Evolutionary conservation across 257 asterid genomes (phyloP).

Genomic region (Anisodus tanguticus): DNA sequence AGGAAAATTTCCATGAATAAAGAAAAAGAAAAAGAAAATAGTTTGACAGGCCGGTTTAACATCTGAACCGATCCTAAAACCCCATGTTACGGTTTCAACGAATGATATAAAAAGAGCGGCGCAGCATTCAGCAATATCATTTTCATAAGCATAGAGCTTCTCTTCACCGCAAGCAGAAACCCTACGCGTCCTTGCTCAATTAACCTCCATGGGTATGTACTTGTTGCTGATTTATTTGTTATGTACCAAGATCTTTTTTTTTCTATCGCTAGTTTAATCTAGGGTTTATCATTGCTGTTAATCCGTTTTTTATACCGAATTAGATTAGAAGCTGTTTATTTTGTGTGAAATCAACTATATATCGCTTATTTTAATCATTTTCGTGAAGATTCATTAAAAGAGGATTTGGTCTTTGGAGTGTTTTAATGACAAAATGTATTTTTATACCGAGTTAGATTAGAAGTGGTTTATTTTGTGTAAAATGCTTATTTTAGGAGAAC

Average conservation of each 20-base stretch:
- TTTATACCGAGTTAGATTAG: not conserved
- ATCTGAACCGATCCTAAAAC: slow-evolving; percentile 14
- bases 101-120: not conserved
- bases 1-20: too few relatives aligned
- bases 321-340: too few relatives aligned
- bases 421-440: too few relatives aligned
- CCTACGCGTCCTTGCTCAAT: slow-evolving; percentile 29
- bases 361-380: too few relatives aligned
- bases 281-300: not conserved
- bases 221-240: not conserved
- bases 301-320: not conserved
- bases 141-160: not conserved
- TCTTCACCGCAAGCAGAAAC: not conserved
- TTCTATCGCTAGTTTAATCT: not conserved
- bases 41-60: not conserved
- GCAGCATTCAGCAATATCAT: not conserved
- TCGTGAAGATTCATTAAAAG: too few relatives aligned
- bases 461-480: too few relatives aligned
- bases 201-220: slow-evolving; percentile 5
- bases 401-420: too few relatives aligned
- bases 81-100: not conserved
- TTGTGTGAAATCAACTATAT: too few relatives aligned
- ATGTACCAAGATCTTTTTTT: not conserved
- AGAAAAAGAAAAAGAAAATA: too few relatives aligned
- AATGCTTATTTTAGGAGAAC: not conserved